Percentiles rank a stretch among this genome's conserved stretches.
Conservation (phyloP, 2,329 filamentous ascomycete genomes). For the Verticillium tricorpus region DNA sequence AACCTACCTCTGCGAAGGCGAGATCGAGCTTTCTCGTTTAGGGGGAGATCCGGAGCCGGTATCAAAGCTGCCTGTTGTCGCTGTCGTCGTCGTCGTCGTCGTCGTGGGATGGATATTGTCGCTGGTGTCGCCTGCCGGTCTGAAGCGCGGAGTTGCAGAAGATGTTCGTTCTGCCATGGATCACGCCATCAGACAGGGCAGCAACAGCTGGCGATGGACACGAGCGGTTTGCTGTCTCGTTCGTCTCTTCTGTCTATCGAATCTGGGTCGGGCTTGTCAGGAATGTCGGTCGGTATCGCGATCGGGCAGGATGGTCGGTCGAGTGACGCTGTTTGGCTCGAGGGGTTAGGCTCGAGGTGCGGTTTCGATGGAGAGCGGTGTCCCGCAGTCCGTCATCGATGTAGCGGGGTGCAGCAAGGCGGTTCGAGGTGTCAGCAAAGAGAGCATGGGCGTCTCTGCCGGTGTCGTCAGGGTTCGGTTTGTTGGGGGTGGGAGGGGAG, state of each 20-base stretch:
- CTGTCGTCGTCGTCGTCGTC: background rate
- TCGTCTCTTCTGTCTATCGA: background rate
- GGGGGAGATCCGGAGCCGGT: background rate
- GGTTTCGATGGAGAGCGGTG: background rate
- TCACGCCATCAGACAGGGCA: conserved; percentile 58
- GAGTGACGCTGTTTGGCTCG: background rate
- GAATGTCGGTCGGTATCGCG: background rate
- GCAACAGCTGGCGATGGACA: conserved; percentile 1
- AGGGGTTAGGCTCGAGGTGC: background rate
- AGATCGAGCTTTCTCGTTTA: conserved; percentile 5
- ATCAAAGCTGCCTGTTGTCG: background rate
- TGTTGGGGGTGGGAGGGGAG: background rate
- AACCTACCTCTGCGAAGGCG: conserved; percentile 14
- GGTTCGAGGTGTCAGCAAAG: background rate
- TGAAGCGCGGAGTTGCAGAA: conserved; percentile 42
- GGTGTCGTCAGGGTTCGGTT: background rate
- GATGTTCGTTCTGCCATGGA: conserved; percentile 62
- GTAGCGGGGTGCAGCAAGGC: background rate
- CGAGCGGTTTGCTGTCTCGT: background rate
- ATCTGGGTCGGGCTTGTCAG: background rate
- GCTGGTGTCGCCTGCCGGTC: conserved; percentile 43
- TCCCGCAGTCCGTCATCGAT: background rate
- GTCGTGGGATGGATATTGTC: background rate
- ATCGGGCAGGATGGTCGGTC: background rate
- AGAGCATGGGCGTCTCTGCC: background rate